A percentile compares a stretch with the other conserved stretches of the same genome.
Conservation (phyloP, 768 basidiomycete genomes). For the Podaxis sp. region DNA sequence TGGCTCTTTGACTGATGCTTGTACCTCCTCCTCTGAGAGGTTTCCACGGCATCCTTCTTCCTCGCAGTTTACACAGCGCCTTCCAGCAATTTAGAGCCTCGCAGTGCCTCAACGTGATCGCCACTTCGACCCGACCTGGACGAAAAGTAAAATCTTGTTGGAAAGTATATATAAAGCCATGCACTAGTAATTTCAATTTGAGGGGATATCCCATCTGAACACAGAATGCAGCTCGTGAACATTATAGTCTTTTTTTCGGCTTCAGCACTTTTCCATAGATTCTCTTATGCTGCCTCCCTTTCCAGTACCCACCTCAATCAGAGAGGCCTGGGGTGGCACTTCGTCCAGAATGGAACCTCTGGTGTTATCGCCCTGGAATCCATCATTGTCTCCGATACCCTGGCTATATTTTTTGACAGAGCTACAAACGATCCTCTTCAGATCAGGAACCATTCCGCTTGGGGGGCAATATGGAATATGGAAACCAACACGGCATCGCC, state of each 20-base stretch:
- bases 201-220: neutral
- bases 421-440: constrained; percentile 38
- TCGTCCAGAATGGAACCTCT: constrained; percentile 29
- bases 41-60: neutral
- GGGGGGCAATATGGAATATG: constrained; percentile 46
- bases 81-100: neutral
- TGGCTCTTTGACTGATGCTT: neutral
- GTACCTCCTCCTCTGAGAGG: neutral
- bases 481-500: constrained; percentile 36
- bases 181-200: too few species aligned
- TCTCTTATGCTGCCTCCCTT: neutral
- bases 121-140: neutral
- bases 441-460: constrained; percentile 43
- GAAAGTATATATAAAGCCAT: neutral
- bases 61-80: neutral
- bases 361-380: constrained; percentile 30
- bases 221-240: neutral
- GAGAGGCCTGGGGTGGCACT: constrained; percentile 22
- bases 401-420: constrained; percentile 29
- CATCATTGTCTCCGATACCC: constrained; percentile 28
- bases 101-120: neutral
- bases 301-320: neutral
- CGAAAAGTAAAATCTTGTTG: neutral
- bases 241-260: neutral
- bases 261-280: neutral